Base-by-base conservation (phyloP, 176 grass and related monocot species). In the Phoenix roebelenii region DNA sequence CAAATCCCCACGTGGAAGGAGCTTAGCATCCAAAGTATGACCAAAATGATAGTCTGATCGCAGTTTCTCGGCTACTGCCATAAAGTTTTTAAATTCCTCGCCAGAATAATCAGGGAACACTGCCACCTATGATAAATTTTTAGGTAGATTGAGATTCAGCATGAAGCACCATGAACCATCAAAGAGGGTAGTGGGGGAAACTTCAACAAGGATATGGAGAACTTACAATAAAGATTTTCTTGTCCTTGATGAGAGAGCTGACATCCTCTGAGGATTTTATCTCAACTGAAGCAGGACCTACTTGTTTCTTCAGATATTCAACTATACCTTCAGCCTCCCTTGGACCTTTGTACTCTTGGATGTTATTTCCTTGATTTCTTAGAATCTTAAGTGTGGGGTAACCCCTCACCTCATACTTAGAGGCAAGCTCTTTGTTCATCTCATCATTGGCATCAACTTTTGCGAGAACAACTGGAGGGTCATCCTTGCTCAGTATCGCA, bases 331-430 rank as follows among this genome's bases (percentile, higher is more conserved):
- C 81, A 0, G 72, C 76, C 6, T 92, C 77, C 55, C 87, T 82
- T 0, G 79, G 87, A 61, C 93, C 93, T 4, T 78, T 76, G 1
- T 85, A 98, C 25, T 66, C 20, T 20, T 61, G 76, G 23, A 82
- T 51, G 2, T 54, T 48, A 1, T 63, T 76, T 18, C 84, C 93
- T 52, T 72, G 67, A 16, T 92, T 76, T 72, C 68, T 88, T 14
- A 98, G 35, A 73, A 92, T 92, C 62, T 83, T 88, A 65, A 98
- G 77, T 69, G 73, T 75, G 2, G 93, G 93, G 56, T 78, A 92
- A 1, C 63, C 22, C 48, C 71, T 51, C 48, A 92, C 63, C 29
- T 88, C 50, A 66, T 83, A 91, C 59, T 71, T 88, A 16, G 80
- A 77, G 71, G 75, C 71, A 53, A 98, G 67, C n/a, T 87, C 84